These are phyloP conservation scores for Hypoxylon cercidicola DNA, from an alignment of 495 filamentous ascomycete genomes.

Conservation along the genomic window DNA sequence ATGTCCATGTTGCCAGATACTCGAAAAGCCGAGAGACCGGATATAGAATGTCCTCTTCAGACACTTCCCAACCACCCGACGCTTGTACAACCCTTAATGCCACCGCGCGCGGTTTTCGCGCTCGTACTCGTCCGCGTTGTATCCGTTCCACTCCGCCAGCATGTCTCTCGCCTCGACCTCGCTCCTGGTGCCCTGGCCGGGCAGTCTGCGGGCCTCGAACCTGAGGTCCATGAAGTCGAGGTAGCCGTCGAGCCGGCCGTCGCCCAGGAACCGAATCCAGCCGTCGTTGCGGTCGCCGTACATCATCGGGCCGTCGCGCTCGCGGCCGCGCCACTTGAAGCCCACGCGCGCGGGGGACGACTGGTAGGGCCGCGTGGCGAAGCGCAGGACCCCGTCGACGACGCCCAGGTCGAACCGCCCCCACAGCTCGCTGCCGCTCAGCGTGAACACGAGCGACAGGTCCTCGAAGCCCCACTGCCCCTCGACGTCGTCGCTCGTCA, in stretches of 20 bases:
- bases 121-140: slow-evolving; percentile 30
- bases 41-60: too few relatives aligned
- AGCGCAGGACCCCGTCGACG: slow-evolving; percentile 41
- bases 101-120: slow-evolving; percentile 24
- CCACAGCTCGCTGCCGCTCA: slow-evolving; percentile 48
- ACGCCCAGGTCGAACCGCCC: slow-evolving; percentile 47
- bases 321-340: slow-evolving; percentile 48
- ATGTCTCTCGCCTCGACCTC: slow-evolving; percentile 43
- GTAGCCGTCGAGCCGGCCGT: slow-evolving; percentile 41
- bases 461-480: slow-evolving; percentile 23
- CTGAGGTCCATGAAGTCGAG: slow-evolving; percentile 31
- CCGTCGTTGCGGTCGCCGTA: slow-evolving; percentile 33
- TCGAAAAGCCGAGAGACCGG: too few relatives aligned
- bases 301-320: slow-evolving; percentile 29
- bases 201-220: slow-evolving; percentile 35
- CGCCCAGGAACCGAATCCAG: slow-evolving; percentile 45
- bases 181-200: slow-evolving; percentile 46
- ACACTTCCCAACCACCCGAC: too few relatives aligned
- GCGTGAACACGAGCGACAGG: slow-evolving; percentile 44
- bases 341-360: slow-evolving; percentile 32
- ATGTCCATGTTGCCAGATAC: too few relatives aligned
- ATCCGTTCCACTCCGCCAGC: slow-evolving; percentile 41
- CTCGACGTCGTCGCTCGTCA: slow-evolving; percentile 38
- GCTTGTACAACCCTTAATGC: slow-evolving; percentile 4
- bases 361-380: slow-evolving; percentile 44